Conservation (phyloP, 2,329 filamentous ascomycete species). For the Exophiala mesophila region DNA sequence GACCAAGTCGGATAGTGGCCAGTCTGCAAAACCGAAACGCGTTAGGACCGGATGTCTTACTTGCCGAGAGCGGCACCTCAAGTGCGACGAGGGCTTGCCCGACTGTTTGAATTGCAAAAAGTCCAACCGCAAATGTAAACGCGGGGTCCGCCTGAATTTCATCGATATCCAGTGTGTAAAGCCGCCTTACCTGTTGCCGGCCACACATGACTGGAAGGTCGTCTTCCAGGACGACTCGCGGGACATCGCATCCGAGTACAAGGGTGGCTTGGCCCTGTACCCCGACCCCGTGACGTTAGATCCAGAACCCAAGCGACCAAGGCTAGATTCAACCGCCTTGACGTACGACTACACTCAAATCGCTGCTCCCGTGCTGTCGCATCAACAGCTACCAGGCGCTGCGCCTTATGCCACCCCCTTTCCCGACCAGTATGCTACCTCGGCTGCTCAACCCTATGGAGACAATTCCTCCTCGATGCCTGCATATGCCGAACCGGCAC, state of each 20-base stretch:
- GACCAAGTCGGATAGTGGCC: conserved; percentile 12
- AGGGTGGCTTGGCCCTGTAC: conserved; percentile 71
- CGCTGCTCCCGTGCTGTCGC: conserved; percentile 35
- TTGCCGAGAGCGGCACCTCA: conserved; percentile 82
- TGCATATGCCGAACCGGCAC: conserved; percentile 29
- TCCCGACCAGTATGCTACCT: conserved; percentile 40
- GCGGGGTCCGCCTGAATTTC: conserved; percentile 84
- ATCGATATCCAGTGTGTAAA: conserved; percentile 71
- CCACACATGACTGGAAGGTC: conserved; percentile 64
- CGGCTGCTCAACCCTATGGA: conserved; percentile 30
- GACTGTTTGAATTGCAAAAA: conserved; percentile 77
- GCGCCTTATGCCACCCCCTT: conserved; percentile 31
- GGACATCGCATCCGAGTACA: conserved; percentile 84
- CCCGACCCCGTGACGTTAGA: conserved; percentile 43
- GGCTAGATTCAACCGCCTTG: conserved; percentile 20
- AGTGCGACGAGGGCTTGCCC: conserved; percentile 74
- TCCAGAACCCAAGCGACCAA: conserved; percentile 33
- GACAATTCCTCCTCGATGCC: conserved; percentile 28
- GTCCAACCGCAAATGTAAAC: conserved; percentile 77
- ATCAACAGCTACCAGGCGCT: conserved; percentile 43
- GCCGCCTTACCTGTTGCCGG: conserved; percentile 56
- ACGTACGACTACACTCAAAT: conserved; percentile 33
- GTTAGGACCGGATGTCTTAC: conserved; percentile 88
- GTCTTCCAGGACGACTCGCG: conserved; percentile 85
- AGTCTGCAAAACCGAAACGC: conserved; percentile 64